Base-by-base conservation (phyloP, 768 basidiomycete species). In the Suillus plorans region DNA sequence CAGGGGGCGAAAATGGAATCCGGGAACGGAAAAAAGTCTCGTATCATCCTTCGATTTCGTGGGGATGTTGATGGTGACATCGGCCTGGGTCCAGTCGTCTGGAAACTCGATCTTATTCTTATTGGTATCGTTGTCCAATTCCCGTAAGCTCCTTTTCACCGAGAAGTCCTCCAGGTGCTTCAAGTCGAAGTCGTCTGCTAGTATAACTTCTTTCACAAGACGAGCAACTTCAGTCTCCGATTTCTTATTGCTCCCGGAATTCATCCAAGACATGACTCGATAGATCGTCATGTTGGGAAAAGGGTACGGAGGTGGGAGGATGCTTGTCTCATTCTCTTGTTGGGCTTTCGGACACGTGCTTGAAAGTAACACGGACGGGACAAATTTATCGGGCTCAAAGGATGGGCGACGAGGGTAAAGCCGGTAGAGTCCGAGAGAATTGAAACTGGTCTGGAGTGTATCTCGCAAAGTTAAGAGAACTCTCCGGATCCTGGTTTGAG, bases 231-330 rank as follows among this genome's bases (percentile, higher is more conserved):
- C 61, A 39, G 16, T 16, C 28, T 59, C 61, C 0, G 56, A 66
- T 25, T 58, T 66, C n/a, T 63, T 42, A 22, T 37, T 63, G 45
- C 39, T 62, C 3, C 61, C 53, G 1, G 61, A 45, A 5, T n/a
- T 22, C 50, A 57, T 63, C 61, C 65, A 66, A 16, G 56, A 45
- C 45, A 66, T 63, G 9, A 66, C 18, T 28, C n/a, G 25, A 61
- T 57, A 63, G 16, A 66, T 25, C 0, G 61, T 62, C 65, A 44
- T 44, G 18, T 44, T 44, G 3, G 42, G 42, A 44, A 44, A 44
- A 1, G 18, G 42, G 3, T 20, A 66, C 47, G 34, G 62, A 63
- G 44, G 44, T 34, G 61, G 56, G 60, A 8, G 56, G 57, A 61
- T 31, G 28, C 28, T 4, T 31, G 28, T 31, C 3, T 31, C 28